These are phyloP conservation scores for Colletotrichum tropicale DNA, from an alignment of 2,329 filamentous ascomycete genomes.

Conservation along the genomic window DNA sequence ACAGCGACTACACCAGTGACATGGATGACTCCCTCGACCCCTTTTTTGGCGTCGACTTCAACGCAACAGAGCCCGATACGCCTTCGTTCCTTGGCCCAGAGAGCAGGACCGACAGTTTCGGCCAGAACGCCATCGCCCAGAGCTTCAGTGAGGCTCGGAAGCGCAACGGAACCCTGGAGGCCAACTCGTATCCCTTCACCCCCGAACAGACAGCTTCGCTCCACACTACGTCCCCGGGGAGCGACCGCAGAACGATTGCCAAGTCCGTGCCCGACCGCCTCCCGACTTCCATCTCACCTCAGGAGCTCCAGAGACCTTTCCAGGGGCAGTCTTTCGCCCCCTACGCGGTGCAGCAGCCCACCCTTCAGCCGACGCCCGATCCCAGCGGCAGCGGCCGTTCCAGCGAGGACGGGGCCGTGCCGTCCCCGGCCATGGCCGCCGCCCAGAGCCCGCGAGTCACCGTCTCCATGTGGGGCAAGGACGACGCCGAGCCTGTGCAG, in stretches of 20 bases:
- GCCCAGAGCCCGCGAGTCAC: slow-evolving; percentile 59
- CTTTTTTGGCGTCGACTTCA: slow-evolving; percentile 56
- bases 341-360: slow-evolving; percentile 26
- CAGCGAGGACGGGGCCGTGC: slow-evolving; percentile 52
- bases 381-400: slow-evolving; percentile 54
- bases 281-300: slow-evolving; percentile 43
- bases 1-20: slow-evolving; percentile 52
- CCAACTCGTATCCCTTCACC: slow-evolving; percentile 49
- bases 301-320: slow-evolving; percentile 45
- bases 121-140: slow-evolving; percentile 5
- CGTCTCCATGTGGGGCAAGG: slow-evolving; percentile 60
- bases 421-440: slow-evolving; percentile 44
- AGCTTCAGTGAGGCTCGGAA: not conserved
- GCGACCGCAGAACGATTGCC: slow-evolving; percentile 32
- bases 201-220: slow-evolving; percentile 56
- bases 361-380: slow-evolving; percentile 52
- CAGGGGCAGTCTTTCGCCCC: slow-evolving; percentile 34
- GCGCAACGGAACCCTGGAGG: slow-evolving; percentile 23
- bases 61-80: slow-evolving; percentile 41
- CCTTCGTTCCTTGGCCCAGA: slow-evolving; percentile 48
- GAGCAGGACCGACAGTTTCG: slow-evolving; percentile 19
- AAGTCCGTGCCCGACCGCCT: slow-evolving; percentile 25
- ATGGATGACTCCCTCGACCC: slow-evolving; percentile 49
- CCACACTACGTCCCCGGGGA: slow-evolving; percentile 46
- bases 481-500: slow-evolving; percentile 35